Percentiles rank a stretch among this genome's conserved stretches.
phyloP scores from a whole-genome alignment of 805 yeast genomes.

The Saccharomyces jurei region DNA sequence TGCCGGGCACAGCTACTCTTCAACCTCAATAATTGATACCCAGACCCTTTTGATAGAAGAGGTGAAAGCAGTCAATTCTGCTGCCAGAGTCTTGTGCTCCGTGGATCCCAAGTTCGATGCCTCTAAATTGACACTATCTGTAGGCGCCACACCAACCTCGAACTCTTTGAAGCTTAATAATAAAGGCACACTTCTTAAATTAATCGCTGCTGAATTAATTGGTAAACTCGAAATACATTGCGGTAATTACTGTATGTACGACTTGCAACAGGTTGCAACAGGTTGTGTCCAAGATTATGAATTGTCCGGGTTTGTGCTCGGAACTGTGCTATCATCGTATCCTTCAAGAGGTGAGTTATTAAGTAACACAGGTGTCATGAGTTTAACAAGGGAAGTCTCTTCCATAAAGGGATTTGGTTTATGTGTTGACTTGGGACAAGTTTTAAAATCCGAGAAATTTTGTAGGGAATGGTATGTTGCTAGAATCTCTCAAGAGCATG shows the following conservation, averaged over 20 bases:
- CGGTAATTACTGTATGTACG: conserved; percentile 71
- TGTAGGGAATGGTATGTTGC: conserved; percentile 53
- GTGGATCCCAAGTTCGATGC: conserved; percentile 26
- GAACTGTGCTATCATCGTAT: conserved; percentile 53
- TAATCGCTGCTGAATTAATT: conserved; percentile 16
- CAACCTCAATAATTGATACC: conserved; percentile 40
- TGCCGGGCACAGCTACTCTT: conserved; percentile 66
- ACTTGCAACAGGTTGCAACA: conserved; percentile 70
- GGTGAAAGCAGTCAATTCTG: conserved; percentile 46
- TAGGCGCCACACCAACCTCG: conserved; percentile 79
- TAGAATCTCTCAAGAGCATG: conserved; percentile 73
- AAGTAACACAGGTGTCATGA: conserved; percentile 66
- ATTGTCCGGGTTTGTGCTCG: conserved; percentile 47
- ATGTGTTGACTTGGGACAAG: conserved; percentile 13
- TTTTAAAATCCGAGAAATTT: conserved; percentile 34
- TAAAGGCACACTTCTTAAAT: conserved; percentile 4
- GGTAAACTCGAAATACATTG: conserved; percentile 65
- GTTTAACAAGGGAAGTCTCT: conserved; percentile 61
- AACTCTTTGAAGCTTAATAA: conserved; percentile 38
- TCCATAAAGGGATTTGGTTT: conserved; percentile 49
- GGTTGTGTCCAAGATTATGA: conserved; percentile 41
- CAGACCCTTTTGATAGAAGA: conserved; percentile 45
- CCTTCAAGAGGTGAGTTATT: conserved; percentile 48
- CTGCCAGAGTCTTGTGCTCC: conserved; percentile 33
- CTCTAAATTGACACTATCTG: conserved; percentile 45